Conservation (phyloP, 108 stramenopile genomes). For the Stephanodiscus minutulus region DNA sequence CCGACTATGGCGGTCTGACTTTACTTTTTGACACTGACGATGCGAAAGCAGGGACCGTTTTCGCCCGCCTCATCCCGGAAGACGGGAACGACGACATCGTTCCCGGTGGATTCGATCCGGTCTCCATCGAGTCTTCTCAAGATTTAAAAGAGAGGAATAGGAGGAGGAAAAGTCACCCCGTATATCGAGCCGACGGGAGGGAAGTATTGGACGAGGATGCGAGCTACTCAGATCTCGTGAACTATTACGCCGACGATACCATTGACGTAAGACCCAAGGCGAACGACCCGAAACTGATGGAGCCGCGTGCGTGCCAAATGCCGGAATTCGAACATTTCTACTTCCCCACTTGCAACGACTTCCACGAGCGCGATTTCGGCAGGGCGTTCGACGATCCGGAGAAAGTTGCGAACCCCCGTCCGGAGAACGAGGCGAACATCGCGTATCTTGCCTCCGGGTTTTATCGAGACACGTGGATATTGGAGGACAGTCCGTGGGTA, state of each 20-base stretch:
- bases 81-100: conserved; percentile 3
- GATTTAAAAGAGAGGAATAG: not conserved
- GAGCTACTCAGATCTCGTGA: not conserved
- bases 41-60: too few species aligned
- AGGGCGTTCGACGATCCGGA: conserved; percentile 44
- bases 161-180: not conserved
- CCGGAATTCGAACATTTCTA: conserved; percentile 34
- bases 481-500: conserved; percentile 42
- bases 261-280: not conserved
- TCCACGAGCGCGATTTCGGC: conserved; percentile 64
- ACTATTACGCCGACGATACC: conserved; percentile 31
- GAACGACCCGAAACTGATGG: conserved; percentile 7
- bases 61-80: conserved; percentile 12
- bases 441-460: conserved; percentile 61
- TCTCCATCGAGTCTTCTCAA: not conserved
- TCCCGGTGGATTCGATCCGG: conserved; percentile 35
- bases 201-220: conserved; percentile 17
- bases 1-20: conserved; percentile 25
- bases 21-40: too few species aligned
- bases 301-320: conserved; percentile 28
- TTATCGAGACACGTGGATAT: conserved; percentile 68
- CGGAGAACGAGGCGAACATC: conserved; percentile 39
- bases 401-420: conserved; percentile 14
- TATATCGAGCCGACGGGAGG: conserved; percentile 10
- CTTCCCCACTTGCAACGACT: conserved; percentile 65